Percentiles rank a stretch among this genome's conserved stretches.
Conservation (phyloP, 1,284 basidiomycete species). For the Inonotus obliquus region DNA sequence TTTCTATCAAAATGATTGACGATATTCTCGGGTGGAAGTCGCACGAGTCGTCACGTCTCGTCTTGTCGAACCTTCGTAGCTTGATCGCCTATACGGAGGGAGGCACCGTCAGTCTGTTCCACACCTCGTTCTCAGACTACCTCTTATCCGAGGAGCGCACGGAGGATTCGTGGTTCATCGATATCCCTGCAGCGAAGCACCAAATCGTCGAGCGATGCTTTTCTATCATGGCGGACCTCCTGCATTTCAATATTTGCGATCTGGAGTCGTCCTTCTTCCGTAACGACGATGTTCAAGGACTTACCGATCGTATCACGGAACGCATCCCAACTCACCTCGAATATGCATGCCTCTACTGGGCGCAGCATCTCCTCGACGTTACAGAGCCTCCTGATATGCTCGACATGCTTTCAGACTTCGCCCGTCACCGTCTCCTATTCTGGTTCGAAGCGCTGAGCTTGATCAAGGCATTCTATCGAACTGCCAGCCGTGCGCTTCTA, state of each 20-base stretch:
- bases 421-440: slow-evolving; percentile 18
- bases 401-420: slow-evolving; percentile 10
- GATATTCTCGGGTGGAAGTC: neutral
- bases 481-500: neutral
- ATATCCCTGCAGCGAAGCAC: neutral
- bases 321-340: neutral
- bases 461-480: slow-evolving; percentile 1
- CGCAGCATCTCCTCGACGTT: neutral
- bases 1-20: neutral
- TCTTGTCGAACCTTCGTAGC: neutral
- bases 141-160: neutral
- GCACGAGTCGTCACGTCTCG: neutral
- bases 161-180: neutral
- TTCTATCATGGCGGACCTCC: neutral
- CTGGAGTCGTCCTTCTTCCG: neutral
- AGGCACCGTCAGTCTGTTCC: neutral
- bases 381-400: neutral
- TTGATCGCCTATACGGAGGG: neutral
- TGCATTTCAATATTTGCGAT: slow-evolving; percentile 7
- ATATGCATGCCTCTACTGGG: slow-evolving; percentile 8
- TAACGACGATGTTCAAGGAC: neutral
- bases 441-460: slow-evolving; percentile 22
- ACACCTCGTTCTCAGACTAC: slow-evolving; percentile 7
- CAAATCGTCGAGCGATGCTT: neutral
- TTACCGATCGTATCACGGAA: neutral